A percentile compares a stretch with the other conserved stretches of the same genome.
These are phyloP conservation scores for Amniculicola lignicola DNA, from an alignment of 495 filamentous ascomycete species.

Conservation along the genomic window DNA sequence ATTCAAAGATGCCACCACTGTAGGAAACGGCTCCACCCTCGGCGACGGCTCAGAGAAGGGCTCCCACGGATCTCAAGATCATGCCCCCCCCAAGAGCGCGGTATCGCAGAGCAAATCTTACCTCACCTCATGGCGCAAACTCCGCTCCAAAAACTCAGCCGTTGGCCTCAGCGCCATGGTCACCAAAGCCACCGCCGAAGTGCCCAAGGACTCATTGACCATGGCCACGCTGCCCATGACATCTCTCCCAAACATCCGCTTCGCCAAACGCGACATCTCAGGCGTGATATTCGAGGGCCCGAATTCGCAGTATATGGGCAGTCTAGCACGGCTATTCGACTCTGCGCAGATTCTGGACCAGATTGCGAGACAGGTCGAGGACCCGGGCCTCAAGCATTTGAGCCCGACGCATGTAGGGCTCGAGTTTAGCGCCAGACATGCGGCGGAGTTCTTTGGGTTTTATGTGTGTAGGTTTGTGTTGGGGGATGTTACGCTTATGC, in stretches of 20 bases:
- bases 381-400: conserved; percentile 79
- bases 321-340: conserved; percentile 88
- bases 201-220: conserved; percentile 56
- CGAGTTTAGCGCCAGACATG: conserved; percentile 87
- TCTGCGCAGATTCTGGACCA: conserved; percentile 92
- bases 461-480: conserved; percentile 93
- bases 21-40: conserved; percentile 50
- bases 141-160: conserved; percentile 83
- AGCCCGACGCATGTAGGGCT: conserved; percentile 87
- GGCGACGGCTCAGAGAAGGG: conserved; percentile 61
- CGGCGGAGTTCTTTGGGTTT: conserved; percentile 96
- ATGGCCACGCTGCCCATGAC: conserved; percentile 85
- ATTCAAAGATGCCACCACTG: conserved; percentile 59
- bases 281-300: conserved; percentile 73
- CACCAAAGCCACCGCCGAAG: conserved; percentile 44
- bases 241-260: conserved; percentile 49
- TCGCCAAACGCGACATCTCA: conserved; percentile 63
- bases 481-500: conserved; percentile 74
- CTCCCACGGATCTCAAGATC: conserved; percentile 47
- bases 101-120: conserved; percentile 42
- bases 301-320: conserved; percentile 84
- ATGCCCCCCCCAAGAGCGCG: conserved; percentile 31
- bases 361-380: conserved; percentile 93
- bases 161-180: conserved; percentile 49
- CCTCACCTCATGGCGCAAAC: conserved; percentile 71